Percentiles rank a stretch among this genome's conserved stretches.
Conservation (phyloP, 441 rosid species). For the Adansonia grandidieri region DNA sequence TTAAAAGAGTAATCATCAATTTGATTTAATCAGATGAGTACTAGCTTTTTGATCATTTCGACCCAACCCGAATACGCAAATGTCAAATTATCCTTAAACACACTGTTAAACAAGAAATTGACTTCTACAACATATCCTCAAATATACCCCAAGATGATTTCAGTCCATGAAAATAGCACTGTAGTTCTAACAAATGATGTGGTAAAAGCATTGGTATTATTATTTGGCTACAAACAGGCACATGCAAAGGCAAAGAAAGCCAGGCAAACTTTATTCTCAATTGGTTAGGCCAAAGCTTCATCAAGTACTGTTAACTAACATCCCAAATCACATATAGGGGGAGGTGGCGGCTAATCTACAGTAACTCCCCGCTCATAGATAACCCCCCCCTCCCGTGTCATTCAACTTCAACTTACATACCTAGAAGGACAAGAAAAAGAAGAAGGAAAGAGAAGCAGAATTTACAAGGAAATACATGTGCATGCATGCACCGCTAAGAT, state of each 20-base stretch:
- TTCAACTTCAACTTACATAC: not conserved
- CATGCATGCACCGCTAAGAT: slow-evolving; percentile 26
- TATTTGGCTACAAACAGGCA: not conserved
- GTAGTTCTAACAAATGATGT: not conserved
- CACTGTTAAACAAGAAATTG: not conserved
- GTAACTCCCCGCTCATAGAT: slow-evolving; percentile 42
- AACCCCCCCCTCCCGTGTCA: slow-evolving; percentile 22
- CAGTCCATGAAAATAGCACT: not conserved
- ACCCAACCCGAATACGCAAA: no score
- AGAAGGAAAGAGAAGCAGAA: slow-evolving; percentile 20
- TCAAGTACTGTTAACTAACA: slow-evolving; percentile 18
- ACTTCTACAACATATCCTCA: not conserved
- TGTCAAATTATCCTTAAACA: not conserved
- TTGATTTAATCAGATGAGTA: no score
- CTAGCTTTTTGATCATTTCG: no score
- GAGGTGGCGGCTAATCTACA: slow-evolving; percentile 44
- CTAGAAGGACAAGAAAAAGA: not conserved
- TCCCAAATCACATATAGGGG: slow-evolving; percentile 15
- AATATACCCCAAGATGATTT: not conserved
- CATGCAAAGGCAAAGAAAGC: not conserved
- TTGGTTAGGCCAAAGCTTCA: slow-evolving; percentile 23
- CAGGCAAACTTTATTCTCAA: slow-evolving; percentile 28
- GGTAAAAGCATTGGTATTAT: no score
- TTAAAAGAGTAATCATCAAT: no score
- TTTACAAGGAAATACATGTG: slow-evolving; percentile 35